Conservation (phyloP, 331 rosid species). For the Quercus lobata region DNA sequence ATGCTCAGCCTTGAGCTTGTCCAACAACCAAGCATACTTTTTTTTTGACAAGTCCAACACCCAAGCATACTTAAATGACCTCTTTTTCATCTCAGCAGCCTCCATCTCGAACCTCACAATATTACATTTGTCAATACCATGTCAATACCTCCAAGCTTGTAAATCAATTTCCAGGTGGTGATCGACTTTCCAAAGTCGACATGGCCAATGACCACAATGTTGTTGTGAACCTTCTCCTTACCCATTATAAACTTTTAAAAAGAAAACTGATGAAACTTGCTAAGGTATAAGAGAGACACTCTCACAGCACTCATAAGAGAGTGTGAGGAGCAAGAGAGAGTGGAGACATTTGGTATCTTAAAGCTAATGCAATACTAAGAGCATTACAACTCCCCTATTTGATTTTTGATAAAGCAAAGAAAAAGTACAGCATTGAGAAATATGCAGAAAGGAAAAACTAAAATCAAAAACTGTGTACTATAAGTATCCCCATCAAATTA, state of each 20-base stretch:
- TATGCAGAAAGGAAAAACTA: not conserved
- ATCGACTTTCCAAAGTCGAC: slow-evolving; percentile 66
- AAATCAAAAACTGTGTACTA: not conserved
- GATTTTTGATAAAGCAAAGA: not conserved
- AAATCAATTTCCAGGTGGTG: slow-evolving; percentile 53
- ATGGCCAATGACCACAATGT: slow-evolving; percentile 65
- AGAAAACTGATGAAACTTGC: no score
- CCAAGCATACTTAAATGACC: slow-evolving; percentile 74
- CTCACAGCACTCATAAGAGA: no score
- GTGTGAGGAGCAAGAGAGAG: no score
- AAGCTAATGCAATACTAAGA: no score
- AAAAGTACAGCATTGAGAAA: not conserved
- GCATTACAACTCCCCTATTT: not conserved
- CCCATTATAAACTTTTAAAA: no score
- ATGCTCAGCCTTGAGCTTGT: slow-evolving; percentile 60
- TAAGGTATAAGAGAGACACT: no score
- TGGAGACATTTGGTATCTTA: no score
- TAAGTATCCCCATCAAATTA: not conserved
- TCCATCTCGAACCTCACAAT: slow-evolving; percentile 62
- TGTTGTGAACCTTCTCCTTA: slow-evolving; percentile 39
- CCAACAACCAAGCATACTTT: no score
- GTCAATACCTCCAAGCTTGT: slow-evolving; percentile 69
- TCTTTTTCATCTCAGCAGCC: slow-evolving; percentile 72
- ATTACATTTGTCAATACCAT: slow-evolving; percentile 33
- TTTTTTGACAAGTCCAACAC: slow-evolving; percentile 18